phyloP scores from a whole-genome alignment of 2,329 filamentous ascomycete genomes.

The Trichoderma koningiopsis region DNA sequence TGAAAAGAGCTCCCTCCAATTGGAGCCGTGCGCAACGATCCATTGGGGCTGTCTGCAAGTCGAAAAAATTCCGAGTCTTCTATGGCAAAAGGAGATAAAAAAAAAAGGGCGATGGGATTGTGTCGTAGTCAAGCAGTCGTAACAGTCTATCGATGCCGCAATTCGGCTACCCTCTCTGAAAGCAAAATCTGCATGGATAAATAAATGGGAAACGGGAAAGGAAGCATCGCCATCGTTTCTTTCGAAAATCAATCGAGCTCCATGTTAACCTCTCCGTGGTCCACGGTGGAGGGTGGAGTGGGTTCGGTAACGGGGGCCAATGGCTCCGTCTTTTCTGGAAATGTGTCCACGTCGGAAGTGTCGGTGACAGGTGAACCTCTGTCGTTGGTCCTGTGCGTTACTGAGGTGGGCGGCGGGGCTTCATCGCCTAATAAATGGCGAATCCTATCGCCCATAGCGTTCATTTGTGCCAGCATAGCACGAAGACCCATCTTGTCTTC shows the following conservation, averaged over 20 bases:
- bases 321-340: slow-evolving; percentile 37
- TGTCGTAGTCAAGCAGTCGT: slow-evolving; percentile 20
- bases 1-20: neutral
- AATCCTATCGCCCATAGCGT: slow-evolving; percentile 49
- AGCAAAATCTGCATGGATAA: neutral
- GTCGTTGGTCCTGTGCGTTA: slow-evolving; percentile 30
- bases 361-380: slow-evolving; percentile 35
- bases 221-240: neutral
- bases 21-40: neutral
- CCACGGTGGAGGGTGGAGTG: slow-evolving; percentile 45
- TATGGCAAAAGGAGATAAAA: slow-evolving; percentile 12
- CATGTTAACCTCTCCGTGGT: slow-evolving; percentile 44
- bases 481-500: slow-evolving; percentile 50
- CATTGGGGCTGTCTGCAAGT: neutral
- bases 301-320: slow-evolving; percentile 41
- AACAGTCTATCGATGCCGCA: slow-evolving; percentile 24
- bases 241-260: slow-evolving; percentile 40
- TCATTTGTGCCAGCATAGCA: slow-evolving; percentile 51
- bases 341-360: slow-evolving; percentile 26
- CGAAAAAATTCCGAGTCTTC: neutral
- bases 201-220: neutral
- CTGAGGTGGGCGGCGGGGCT: slow-evolving; percentile 28
- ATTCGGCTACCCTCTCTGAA: neutral
- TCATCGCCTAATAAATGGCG: slow-evolving; percentile 43
- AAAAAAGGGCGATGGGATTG: neutral